These are phyloP conservation scores for Tetrahymena borealis DNA, from an alignment of 73 alveolate species.

Conservation along the genomic window DNA sequence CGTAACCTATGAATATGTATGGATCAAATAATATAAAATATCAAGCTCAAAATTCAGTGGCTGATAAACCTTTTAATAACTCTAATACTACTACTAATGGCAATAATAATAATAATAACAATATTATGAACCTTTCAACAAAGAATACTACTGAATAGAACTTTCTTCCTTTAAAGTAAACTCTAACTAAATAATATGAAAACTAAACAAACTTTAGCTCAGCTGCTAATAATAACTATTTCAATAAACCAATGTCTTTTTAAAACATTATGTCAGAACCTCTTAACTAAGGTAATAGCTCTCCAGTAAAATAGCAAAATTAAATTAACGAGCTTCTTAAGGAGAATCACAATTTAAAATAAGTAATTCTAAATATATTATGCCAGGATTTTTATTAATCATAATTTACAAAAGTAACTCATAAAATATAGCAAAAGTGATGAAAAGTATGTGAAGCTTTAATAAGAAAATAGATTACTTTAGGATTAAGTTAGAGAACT, in stretches of 20 bases:
- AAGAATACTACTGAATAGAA: too few species aligned
- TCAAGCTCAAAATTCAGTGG: too few species aligned
- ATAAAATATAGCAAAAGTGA: neutral
- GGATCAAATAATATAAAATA: too few species aligned
- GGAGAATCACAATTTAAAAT: neutral
- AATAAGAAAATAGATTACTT: neutral
- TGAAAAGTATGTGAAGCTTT: neutral
- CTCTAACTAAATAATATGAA: too few species aligned
- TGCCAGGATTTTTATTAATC: neutral
- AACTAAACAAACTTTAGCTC: too few species aligned
- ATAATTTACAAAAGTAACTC: neutral
- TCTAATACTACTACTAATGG: too few species aligned
- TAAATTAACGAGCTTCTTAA: neutral
- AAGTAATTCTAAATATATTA: neutral
- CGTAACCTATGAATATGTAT: too few species aligned
- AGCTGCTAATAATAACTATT: neutral
- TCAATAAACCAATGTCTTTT: neutral
- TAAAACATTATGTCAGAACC: neutral
- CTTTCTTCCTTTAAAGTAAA: too few species aligned
- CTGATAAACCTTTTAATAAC: too few species aligned
- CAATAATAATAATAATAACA: too few species aligned
- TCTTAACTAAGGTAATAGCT: neutral
- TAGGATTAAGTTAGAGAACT: neutral
- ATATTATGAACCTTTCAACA: too few species aligned
- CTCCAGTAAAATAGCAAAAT: neutral